phyloP scores from a whole-genome alignment of 371 early-diverging fungal genomes.

The Entomophthora muscae region DNA sequence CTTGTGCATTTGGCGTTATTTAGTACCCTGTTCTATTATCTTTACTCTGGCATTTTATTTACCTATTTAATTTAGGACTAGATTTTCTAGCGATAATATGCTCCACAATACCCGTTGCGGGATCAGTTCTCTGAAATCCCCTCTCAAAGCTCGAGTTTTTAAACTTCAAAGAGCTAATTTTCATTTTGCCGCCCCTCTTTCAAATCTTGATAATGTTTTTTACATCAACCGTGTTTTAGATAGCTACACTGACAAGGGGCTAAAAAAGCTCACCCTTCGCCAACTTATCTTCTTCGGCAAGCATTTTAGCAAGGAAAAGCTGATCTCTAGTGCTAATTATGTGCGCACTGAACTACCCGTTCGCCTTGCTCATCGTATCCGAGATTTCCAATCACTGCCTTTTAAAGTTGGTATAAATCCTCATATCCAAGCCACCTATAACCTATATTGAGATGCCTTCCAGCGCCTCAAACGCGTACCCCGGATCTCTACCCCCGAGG shows the following conservation, averaged over 20 bases:
- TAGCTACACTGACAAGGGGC: conserved; percentile 52
- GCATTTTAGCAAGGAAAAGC: conserved; percentile 60
- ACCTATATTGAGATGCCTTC: conserved; percentile 82
- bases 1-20: too few species aligned
- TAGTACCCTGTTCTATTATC: too few species aligned
- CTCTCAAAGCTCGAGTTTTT: neutral
- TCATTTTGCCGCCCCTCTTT: neutral
- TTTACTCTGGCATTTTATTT: too few species aligned
- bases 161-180: neutral
- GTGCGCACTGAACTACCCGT: conserved; percentile 77
- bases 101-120: too few species aligned
- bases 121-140: too few species aligned
- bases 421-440: conserved; percentile 66
- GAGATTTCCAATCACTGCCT: conserved; percentile 74
- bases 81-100: too few species aligned
- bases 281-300: conserved; percentile 90
- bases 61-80: too few species aligned
- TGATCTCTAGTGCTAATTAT: conserved; percentile 73
- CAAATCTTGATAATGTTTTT: conserved; percentile 22
- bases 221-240: conserved; percentile 84
- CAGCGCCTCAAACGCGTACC: conserved; percentile 48
- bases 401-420: conserved; percentile 87
- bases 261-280: conserved; percentile 70
- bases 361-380: conserved; percentile 79
- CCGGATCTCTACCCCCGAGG: conserved; percentile 41